Conservation (phyloP, 257 asterid species). For the Solanum piurae region DNA sequence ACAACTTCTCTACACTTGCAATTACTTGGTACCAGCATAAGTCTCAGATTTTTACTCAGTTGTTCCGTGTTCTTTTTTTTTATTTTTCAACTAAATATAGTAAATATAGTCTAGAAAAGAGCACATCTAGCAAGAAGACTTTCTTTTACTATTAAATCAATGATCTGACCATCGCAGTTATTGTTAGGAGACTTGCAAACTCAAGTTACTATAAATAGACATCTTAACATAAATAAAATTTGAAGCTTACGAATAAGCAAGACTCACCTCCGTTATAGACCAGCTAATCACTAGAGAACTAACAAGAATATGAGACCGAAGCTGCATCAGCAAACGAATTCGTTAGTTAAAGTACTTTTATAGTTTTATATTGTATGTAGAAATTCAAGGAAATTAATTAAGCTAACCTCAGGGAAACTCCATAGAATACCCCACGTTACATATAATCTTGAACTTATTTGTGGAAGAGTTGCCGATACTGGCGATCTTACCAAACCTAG, state of each 20-base stretch:
- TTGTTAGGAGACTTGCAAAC: no score
- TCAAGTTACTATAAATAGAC: not conserved
- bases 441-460: conserved; percentile 71
- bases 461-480: conserved; percentile 79
- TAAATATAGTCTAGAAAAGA: no score
- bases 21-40: not conserved
- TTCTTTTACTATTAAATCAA: no score
- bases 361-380: not conserved
- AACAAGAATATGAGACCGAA: conserved; percentile 56
- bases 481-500: conserved; percentile 88
- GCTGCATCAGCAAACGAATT: conserved; percentile 3
- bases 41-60: not conserved
- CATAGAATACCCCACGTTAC: conserved; percentile 80
- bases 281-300: conserved; percentile 71
- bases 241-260: not conserved
- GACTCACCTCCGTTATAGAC: conserved; percentile 59
- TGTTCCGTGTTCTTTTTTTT: no score
- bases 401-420: conserved; percentile 71
- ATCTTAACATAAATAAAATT: not conserved
- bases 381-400: not conserved
- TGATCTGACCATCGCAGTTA: no score
- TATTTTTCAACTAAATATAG: no score
- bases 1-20: not conserved
- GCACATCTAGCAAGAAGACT: no score
- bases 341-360: not conserved